phyloP scores from a whole-genome alignment of 768 basidiomycete species.

The Asterophora parasitica region DNA sequence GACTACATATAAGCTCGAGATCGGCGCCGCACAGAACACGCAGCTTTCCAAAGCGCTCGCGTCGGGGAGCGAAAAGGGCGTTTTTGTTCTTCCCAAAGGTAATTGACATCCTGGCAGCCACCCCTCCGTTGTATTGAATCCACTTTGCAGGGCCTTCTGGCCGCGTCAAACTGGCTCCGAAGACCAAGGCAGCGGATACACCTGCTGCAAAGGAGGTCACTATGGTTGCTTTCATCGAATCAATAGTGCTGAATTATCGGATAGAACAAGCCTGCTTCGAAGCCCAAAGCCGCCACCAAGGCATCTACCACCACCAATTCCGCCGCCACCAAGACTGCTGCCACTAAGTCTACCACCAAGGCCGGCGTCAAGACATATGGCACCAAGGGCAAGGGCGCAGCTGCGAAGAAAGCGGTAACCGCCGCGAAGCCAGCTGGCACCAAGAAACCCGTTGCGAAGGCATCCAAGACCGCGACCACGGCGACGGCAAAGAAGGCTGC shows the following conservation, averaged over 20 bases:
- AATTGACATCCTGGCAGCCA: conserved; percentile 7
- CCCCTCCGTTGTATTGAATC: conserved; percentile 1
- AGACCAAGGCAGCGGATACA: conserved; percentile 34
- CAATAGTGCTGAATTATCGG: background rate
- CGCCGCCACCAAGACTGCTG: conserved; percentile 24
- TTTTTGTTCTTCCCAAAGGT: conserved; percentile 90
- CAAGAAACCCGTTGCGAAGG: conserved; percentile 27
- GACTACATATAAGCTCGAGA: conserved; percentile 74
- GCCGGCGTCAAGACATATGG: conserved; percentile 30
- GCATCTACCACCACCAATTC: conserved; percentile 26
- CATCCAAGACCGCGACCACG: conserved; percentile 27
- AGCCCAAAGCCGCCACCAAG: conserved; percentile 25
- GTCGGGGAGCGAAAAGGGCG: conserved; percentile 75
- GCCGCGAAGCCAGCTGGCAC: conserved; percentile 23
- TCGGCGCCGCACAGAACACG: conserved; percentile 71
- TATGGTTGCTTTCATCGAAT: conserved; percentile 13
- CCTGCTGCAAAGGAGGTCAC: conserved; percentile 38
- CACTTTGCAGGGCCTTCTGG: conserved; percentile 51
- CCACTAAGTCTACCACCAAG: conserved; percentile 26
- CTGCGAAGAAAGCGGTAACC: conserved; percentile 14
- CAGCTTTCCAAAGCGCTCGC: conserved; percentile 80
- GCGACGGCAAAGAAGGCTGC: conserved; percentile 18
- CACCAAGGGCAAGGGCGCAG: conserved; percentile 15
- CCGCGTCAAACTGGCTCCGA: conserved; percentile 67
- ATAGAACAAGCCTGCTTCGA: conserved; percentile 34